Evolutionary conservation across 345 rosid genomes (phyloP).

Genomic region (Gossypium rotundifolium): DNA sequence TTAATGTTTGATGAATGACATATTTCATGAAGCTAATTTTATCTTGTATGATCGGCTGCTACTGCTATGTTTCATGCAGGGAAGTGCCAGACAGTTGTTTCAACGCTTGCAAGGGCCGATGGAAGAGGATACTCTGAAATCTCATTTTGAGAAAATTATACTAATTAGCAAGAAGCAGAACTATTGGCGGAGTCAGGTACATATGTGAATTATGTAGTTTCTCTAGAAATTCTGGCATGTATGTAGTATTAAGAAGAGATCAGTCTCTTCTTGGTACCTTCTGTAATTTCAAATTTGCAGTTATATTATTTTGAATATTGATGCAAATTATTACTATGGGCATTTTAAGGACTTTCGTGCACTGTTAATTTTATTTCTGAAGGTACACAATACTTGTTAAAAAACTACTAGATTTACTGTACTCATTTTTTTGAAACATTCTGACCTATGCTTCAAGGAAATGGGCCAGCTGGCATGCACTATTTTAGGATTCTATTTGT

Average conservation of each 20-base stretch:
- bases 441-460: not conserved
- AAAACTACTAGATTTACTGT: not conserved
- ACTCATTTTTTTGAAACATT: not conserved
- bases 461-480: not conserved
- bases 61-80: constrained; percentile 49
- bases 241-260: constrained; percentile 1
- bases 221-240: constrained; percentile 1
- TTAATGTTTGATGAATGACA: constrained; percentile 7
- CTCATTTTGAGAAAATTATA: constrained; percentile 93
- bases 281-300: not conserved
- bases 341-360: constrained; percentile 1
- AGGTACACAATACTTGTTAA: not conserved
- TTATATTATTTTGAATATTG: not conserved
- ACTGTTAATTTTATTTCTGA: not conserved
- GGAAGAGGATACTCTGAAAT: constrained; percentile 90
- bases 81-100: constrained; percentile 97
- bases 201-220: constrained; percentile 1
- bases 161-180: constrained; percentile 69
- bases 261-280: not conserved
- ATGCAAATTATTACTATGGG: not conserved
- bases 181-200: constrained; percentile 65
- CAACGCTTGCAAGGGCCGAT: constrained; percentile 94
- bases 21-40: constrained; percentile 8
- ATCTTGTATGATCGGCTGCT: constrained; percentile 6
- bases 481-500: not conserved